Evolutionary conservation across 148 eudicot species (phyloP).

Genomic region (Rhododendron henanense): DNA sequence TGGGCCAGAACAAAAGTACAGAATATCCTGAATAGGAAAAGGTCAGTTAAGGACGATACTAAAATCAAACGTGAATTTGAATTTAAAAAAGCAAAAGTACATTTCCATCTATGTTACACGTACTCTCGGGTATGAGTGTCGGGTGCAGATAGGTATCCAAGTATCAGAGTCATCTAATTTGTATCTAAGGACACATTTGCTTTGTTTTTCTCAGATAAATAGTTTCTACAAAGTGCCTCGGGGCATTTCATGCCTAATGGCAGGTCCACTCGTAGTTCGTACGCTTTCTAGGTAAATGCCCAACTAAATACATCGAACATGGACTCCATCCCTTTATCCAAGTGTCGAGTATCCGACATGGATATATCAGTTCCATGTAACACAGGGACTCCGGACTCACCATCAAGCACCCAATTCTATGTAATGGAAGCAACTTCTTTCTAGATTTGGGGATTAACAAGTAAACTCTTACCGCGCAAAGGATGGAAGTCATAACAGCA

Average conservation of each 20-base stretch:
- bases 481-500: too few species aligned
- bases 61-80: background rate
- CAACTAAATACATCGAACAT: background rate
- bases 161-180: background rate
- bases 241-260: too few species aligned
- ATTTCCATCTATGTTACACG: background rate
- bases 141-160: background rate
- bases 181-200: too few species aligned
- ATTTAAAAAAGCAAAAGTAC: background rate
- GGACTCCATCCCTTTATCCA: background rate
- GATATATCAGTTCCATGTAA: background rate
- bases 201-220: too few species aligned
- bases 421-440: background rate
- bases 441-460: background rate
- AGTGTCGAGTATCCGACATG: background rate
- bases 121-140: background rate
- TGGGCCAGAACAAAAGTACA: background rate
- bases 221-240: too few species aligned
- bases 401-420: background rate
- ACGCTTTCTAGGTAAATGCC: background rate
- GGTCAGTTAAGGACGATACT: background rate
- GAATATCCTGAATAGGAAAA: background rate
- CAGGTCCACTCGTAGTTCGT: too few species aligned
- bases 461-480: too few species aligned
- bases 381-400: background rate